A percentile compares a stretch with the other conserved stretches of the same genome.
phyloP scores from a whole-genome alignment of 306 rosid species.

The Glycine latifolia region DNA sequence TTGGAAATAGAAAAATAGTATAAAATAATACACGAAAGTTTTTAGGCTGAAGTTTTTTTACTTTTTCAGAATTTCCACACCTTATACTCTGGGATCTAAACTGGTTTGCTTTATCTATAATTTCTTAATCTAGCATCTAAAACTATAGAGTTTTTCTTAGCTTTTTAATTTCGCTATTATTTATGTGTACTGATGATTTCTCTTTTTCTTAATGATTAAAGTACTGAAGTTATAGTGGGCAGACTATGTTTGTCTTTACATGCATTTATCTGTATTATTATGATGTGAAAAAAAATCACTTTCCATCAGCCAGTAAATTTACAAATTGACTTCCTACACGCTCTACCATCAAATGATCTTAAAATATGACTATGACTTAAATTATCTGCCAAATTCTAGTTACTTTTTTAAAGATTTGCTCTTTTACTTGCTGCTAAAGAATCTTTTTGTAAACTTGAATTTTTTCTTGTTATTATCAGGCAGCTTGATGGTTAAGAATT shows the following conservation, averaged over 20 bases:
- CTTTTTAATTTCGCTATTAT: background rate
- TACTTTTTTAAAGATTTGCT: background rate
- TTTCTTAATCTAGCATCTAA: background rate
- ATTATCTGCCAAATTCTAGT: background rate
- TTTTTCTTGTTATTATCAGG: background rate
- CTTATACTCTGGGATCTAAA: background rate
- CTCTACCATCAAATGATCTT: background rate
- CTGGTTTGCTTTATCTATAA: background rate
- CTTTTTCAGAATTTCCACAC: background rate
- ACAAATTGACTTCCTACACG: background rate
- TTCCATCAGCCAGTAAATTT: too few relatives aligned
- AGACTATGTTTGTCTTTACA: background rate
- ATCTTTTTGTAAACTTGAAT: background rate
- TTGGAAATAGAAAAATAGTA: constrained; percentile 2
- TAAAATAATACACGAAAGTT: background rate
- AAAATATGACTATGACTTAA: background rate
- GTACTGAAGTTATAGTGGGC: background rate
- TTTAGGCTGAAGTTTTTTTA: background rate
- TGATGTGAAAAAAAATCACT: background rate
- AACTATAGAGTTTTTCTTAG: background rate
- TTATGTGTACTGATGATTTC: background rate
- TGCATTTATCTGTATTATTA: background rate
- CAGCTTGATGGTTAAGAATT: background rate
- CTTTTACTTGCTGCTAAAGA: background rate
- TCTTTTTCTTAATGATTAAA: background rate